Evolutionary conservation across 2,329 filamentous ascomycete species (phyloP).

Genomic region (Sclerotinia subarctica): DNA sequence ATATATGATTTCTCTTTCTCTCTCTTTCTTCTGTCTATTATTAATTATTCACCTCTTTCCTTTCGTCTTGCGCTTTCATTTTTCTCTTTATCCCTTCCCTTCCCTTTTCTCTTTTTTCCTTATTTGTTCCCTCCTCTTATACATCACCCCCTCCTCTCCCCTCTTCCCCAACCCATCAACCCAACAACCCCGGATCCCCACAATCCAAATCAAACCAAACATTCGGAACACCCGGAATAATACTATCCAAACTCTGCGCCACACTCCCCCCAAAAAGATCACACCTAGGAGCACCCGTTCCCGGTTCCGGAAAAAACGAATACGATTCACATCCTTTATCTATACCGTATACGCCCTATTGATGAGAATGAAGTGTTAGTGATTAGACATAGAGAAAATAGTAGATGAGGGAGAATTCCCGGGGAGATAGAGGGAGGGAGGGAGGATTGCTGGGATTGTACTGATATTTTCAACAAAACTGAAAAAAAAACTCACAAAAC

Average conservation of each 20-base stretch:
- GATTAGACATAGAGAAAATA: no score
- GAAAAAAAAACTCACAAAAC: constrained; percentile 33
- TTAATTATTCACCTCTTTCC: no score
- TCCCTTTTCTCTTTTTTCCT: no score
- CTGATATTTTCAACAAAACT: accelerated
- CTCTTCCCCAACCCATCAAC: background rate
- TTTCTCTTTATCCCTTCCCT: no score
- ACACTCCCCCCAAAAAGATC: constrained; percentile 32
- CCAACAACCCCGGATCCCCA: constrained; percentile 24
- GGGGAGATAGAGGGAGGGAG: no score
- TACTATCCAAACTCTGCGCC: constrained; percentile 28
- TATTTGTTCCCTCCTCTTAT: accelerated
- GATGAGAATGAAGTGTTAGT: no score
- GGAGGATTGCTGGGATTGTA: background rate
- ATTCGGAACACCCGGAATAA: constrained; percentile 28
- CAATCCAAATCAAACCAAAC: constrained; percentile 34
- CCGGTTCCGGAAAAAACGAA: constrained; percentile 27
- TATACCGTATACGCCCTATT: constrained; percentile 21
- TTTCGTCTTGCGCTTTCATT: no score
- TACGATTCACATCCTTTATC: constrained; percentile 28
- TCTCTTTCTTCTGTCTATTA: no score
- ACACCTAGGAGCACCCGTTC: constrained; percentile 28
- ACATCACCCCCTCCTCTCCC: no score
- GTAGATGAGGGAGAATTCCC: background rate
- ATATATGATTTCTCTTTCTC: no score